Percentiles rank a stretch among this genome's conserved stretches.
phyloP scores from a whole-genome alignment of 176 grass and related monocot genomes.

The Calamus simplicifolius region DNA sequence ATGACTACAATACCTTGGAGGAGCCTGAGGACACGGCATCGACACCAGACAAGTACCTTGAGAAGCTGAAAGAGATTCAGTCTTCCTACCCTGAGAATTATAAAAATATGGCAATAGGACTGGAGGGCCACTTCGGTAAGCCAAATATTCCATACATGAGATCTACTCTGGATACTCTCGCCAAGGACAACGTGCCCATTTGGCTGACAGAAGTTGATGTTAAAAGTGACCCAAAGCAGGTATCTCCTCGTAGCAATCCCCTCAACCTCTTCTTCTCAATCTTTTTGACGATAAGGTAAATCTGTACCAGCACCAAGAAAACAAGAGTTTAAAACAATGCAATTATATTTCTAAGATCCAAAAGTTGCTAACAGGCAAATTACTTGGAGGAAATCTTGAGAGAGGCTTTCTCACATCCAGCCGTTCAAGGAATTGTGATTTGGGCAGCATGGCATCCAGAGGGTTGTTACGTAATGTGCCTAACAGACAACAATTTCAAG shows the following conservation, averaged over 20 bases:
- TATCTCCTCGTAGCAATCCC: neutral
- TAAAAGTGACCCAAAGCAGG: constrained; percentile 18
- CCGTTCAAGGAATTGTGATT: constrained; percentile 66
- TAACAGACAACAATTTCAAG: constrained; percentile 63
- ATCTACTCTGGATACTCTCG: constrained; percentile 50
- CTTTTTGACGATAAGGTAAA: no score
- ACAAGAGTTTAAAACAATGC: no score
- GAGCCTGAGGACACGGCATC: constrained; percentile 25
- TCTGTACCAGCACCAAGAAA: no score
- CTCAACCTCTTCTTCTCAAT: no score
- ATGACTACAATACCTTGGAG: constrained; percentile 91
- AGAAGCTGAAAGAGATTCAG: constrained; percentile 52
- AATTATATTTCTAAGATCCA: no score
- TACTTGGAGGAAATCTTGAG: constrained; percentile 59
- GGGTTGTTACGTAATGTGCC: constrained; percentile 67
- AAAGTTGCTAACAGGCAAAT: constrained; percentile 20
- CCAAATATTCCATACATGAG: constrained; percentile 81
- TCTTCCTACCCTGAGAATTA: constrained; percentile 11
- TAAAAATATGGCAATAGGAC: constrained; percentile 53
- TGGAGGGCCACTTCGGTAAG: constrained; percentile 59
- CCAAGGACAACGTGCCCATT: constrained; percentile 41
- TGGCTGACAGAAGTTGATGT: constrained; percentile 96
- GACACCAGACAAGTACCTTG: constrained; percentile 45
- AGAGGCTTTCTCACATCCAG: constrained; percentile 82
- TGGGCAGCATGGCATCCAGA: constrained; percentile 60